A percentile compares a stretch with the other conserved stretches of the same genome.
phyloP scores from a whole-genome alignment of 192 early-diverging fungal genomes.

The Entomortierella beljakovae region DNA sequence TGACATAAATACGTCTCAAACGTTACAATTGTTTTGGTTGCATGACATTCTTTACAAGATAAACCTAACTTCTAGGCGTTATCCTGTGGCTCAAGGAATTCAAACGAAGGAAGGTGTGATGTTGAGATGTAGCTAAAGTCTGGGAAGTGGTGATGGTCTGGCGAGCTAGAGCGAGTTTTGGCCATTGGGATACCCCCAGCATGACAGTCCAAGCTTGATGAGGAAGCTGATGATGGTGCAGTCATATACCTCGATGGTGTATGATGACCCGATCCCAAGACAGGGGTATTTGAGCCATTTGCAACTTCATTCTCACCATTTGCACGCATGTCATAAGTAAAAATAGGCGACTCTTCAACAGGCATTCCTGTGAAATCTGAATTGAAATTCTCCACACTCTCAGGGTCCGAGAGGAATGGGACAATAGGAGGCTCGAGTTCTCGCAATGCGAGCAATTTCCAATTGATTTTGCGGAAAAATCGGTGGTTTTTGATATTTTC shows the following conservation, averaged over 20 bases:
- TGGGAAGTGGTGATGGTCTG: slow-evolving; percentile 52
- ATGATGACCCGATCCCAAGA: slow-evolving; percentile 24
- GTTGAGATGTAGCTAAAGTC: slow-evolving; percentile 50
- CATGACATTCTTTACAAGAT: no score
- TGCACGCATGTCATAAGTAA: background rate
- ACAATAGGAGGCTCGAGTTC: slow-evolving; percentile 76
- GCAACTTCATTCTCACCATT: background rate
- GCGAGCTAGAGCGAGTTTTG: slow-evolving; percentile 53
- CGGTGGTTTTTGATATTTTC: slow-evolving; percentile 70
- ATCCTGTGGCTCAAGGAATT: slow-evolving; percentile 24
- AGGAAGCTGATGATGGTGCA: slow-evolving; percentile 8
- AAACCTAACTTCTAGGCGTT: background rate
- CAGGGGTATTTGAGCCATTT: slow-evolving; percentile 7
- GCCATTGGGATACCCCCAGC: slow-evolving; percentile 43
- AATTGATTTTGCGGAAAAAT: slow-evolving; percentile 82
- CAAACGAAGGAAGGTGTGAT: slow-evolving; percentile 31
- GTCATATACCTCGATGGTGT: slow-evolving; percentile 43
- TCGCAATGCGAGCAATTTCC: slow-evolving; percentile 66
- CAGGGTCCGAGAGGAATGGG: slow-evolving; percentile 69
- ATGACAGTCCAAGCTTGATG: slow-evolving; percentile 16
- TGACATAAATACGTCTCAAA: no score
- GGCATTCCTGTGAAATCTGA: slow-evolving; percentile 75
- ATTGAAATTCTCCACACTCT: slow-evolving; percentile 86
- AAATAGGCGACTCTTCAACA: slow-evolving; percentile 63
- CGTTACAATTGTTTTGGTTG: no score